phyloP scores from a whole-genome alignment of 2,329 filamentous ascomycete genomes.

The Aureobasidium sp. region DNA sequence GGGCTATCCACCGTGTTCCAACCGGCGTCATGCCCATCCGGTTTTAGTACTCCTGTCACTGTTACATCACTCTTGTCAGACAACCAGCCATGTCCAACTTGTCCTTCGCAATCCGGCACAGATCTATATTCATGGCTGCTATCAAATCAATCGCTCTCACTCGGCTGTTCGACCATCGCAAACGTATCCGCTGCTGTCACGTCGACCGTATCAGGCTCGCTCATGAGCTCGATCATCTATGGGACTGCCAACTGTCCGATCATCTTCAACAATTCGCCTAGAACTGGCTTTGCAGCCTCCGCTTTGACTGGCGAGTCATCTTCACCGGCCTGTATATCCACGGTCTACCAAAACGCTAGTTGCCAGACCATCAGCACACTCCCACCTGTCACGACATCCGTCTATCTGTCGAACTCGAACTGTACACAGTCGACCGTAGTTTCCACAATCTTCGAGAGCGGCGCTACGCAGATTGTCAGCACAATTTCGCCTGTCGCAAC shows the following conservation, averaged over 20 bases:
- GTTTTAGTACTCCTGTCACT: background rate
- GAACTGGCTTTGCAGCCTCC: background rate
- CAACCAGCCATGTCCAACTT: conserved; percentile 3
- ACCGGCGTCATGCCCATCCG: background rate
- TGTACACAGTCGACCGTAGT: background rate
- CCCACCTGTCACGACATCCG: conserved; percentile 3
- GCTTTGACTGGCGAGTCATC: background rate
- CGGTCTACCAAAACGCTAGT: background rate
- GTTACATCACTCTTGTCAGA: background rate
- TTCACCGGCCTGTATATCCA: background rate
- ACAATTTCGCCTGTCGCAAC: background rate
- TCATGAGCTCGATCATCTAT: background rate
- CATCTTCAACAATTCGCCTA: background rate
- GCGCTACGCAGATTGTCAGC: background rate
- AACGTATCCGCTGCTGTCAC: conserved; percentile 18
- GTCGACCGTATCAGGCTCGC: background rate
- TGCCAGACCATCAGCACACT: conserved; percentile 8
- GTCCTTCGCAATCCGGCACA: background rate
- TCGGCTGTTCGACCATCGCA: conserved; percentile 1
- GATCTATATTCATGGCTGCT: background rate
- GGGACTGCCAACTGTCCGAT: conserved; percentile 3
- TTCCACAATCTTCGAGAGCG: background rate
- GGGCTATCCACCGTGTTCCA: conserved; percentile 3
- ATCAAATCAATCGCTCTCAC: background rate
- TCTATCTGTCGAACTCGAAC: background rate